phyloP scores from a whole-genome alignment of 768 basidiomycete species.

The Boletus sp. region DNA sequence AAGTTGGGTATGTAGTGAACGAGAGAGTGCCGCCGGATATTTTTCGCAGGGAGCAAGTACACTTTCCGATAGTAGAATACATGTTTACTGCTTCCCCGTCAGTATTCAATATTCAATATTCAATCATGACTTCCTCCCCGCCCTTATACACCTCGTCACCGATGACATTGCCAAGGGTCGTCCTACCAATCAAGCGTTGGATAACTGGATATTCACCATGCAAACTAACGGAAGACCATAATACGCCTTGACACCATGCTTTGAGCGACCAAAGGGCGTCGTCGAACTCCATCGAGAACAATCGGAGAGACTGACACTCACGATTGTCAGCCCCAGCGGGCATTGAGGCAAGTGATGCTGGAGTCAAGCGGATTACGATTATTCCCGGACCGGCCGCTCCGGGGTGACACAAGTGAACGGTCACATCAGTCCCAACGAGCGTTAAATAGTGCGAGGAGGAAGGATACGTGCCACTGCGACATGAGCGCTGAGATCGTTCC shows the following conservation, averaged over 20 bases:
- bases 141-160: not conserved
- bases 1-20: not conserved
- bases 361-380: not conserved
- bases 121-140: conserved; percentile 4
- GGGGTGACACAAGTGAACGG: not conserved
- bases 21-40: not conserved
- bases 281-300: conserved; percentile 58
- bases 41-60: not conserved
- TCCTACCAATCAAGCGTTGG: conserved; percentile 9
- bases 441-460: too few species aligned
- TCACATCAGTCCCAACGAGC: not conserved
- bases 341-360: not conserved
- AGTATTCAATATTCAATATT: conserved; percentile 15
- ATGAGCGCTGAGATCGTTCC: conserved; percentile 2
- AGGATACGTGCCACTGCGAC: not conserved
- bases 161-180: not conserved
- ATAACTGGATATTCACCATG: conserved; percentile 14
- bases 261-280: conserved; percentile 69
- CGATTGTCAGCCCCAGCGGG: not conserved
- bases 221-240: conserved; percentile 5
- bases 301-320: not conserved
- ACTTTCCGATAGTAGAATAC: not conserved
- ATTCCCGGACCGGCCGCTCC: not conserved
- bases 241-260: conserved; percentile 46
- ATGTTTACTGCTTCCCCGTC: not conserved